These are phyloP conservation scores for Aspergillus nomiae DNA, from an alignment of 2,329 filamentous ascomycete species.

Conservation along the genomic window DNA sequence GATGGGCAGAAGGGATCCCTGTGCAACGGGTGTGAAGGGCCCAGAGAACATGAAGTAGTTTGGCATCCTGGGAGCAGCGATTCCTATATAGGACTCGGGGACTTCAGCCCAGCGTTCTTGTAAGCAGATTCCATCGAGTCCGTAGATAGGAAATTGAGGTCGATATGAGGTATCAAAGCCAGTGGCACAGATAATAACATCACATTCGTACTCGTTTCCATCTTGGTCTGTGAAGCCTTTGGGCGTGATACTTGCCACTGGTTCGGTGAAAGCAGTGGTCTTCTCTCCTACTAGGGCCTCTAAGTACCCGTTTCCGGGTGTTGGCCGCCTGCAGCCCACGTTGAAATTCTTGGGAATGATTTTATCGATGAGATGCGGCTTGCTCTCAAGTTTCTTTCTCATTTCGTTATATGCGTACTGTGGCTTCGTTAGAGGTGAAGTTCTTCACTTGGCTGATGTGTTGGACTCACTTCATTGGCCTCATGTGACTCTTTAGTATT, in stretches of 20 bases:
- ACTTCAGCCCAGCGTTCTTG: slow-evolving; percentile 29
- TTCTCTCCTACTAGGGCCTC: slow-evolving; percentile 64
- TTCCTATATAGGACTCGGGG: slow-evolving; percentile 35
- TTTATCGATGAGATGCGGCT: slow-evolving; percentile 33
- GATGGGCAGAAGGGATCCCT: slow-evolving; percentile 15
- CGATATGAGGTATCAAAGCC: slow-evolving; percentile 38
- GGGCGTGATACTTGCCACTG: slow-evolving; percentile 48
- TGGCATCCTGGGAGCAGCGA: slow-evolving; percentile 34
- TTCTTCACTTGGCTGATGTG: neutral
- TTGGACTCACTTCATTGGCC: neutral
- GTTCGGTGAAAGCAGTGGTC: slow-evolving; percentile 59
- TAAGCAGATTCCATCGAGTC: slow-evolving; percentile 25
- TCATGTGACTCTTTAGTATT: neutral
- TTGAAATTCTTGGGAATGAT: slow-evolving; percentile 42
- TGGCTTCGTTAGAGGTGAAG: neutral
- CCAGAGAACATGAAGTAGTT: slow-evolving; percentile 31
- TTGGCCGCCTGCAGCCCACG: slow-evolving; percentile 46
- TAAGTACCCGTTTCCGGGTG: slow-evolving; percentile 52
- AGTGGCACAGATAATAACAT: slow-evolving; percentile 40
- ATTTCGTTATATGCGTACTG: slow-evolving; percentile 9
- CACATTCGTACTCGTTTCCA: slow-evolving; percentile 32
- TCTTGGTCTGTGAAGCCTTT: slow-evolving; percentile 34
- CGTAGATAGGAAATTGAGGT: slow-evolving; percentile 36
- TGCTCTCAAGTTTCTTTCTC: slow-evolving; percentile 20
- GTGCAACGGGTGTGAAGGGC: slow-evolving; percentile 12